These are phyloP conservation scores for Lentinula guzmanii DNA, from an alignment of 768 basidiomycete species.

Conservation along the genomic window DNA sequence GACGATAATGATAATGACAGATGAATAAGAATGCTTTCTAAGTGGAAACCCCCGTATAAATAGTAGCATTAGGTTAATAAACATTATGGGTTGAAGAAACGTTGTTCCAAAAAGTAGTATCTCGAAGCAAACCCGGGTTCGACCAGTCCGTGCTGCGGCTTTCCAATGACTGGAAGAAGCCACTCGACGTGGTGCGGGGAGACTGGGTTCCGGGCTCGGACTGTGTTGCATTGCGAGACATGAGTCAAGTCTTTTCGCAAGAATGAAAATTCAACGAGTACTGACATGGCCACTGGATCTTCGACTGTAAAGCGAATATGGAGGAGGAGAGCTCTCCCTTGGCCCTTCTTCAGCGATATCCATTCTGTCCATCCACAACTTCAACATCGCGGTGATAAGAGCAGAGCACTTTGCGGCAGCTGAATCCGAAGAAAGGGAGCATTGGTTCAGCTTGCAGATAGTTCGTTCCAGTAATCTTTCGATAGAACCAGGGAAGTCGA, in stretches of 20 bases:
- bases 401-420: neutral
- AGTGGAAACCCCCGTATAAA: neutral
- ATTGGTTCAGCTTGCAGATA: neutral
- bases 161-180: neutral
- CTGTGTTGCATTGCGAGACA: neutral
- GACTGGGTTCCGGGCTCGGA: neutral
- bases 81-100: neutral
- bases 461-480: neutral
- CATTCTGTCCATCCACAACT: neutral
- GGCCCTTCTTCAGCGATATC: neutral
- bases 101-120: neutral
- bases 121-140: neutral
- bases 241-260: neutral
- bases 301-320: neutral
- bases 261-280: neutral
- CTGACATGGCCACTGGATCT: neutral
- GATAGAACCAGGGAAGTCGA: constrained; percentile 1
- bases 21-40: too few species aligned
- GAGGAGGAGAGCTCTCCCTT: neutral
- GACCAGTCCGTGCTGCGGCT: neutral
- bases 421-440: neutral
- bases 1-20: too few species aligned
- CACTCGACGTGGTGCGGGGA: neutral
- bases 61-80: neutral
- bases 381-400: neutral